Evolutionary conservation across 176 grass and related monocot genomes (phyloP), one percentile per base, ranked within the genome.

Genomic region (Raddia distichophylla): DNA sequence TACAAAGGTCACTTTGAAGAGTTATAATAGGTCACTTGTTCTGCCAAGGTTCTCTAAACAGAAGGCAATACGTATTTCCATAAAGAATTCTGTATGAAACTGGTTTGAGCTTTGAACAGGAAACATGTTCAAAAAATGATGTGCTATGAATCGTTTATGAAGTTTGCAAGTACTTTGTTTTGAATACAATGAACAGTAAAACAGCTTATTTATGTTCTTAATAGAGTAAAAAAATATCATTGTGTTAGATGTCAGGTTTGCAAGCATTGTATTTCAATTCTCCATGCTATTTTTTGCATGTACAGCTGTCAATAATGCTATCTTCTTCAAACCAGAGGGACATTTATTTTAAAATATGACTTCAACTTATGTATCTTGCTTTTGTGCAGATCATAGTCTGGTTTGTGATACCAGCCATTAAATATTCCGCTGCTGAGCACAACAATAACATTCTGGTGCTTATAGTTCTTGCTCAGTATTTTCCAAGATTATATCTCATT

Each of bases 401-500:
- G 96, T 79, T 90, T 89, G 87, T 97, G 69, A 97, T 97, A 86
- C 94, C 91, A 59, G 91, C 89, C 69, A 90, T 88, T 69, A 90
- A 86, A 67, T 89, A 83, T 76, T 93, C 96, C 53, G 80, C 86
- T 63, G 70, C 87, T 86, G 86, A 95, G 69, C 96, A 99, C 80
- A 93, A 95, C 79, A 95, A 99, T 81, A 93, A 95, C 75, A 91
- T 91, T 58, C 85, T 99, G 85, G 93, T 94, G 40, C 75, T 99
- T 72, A 90, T 95, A 75, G 87, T 95, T 81, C 96, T 99, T 71
- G 81, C 85, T 89, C 96, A 99, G 74, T 99, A 95, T 75, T 75
- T 95, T 27, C 96, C 96, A 54, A 99, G 96, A 83, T 71, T 99
- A 42, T 99, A 99, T 88, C 90, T 99, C 75, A 99, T 99, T 91